A percentile compares a stretch with the other conserved stretches of the same genome.
These are phyloP conservation scores for Melampsora abietis-canadensis DNA, from an alignment of 1,284 basidiomycete species.

Conservation along the genomic window DNA sequence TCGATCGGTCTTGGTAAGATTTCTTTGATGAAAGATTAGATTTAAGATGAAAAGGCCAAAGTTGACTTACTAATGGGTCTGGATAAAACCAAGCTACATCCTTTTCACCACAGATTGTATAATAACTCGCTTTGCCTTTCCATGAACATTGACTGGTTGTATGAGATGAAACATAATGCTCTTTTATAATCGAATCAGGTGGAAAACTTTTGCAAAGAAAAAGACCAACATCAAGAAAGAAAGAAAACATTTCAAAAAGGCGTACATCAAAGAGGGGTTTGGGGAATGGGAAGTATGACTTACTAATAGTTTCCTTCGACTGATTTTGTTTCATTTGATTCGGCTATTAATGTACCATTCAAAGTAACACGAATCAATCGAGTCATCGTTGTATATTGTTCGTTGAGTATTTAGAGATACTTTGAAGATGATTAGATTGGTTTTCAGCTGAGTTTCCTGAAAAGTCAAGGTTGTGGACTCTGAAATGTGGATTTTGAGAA, in stretches of 20 bases:
- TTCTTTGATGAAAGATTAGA: too few relatives aligned
- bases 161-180: neutral
- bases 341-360: neutral
- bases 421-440: too few relatives aligned
- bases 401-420: too few relatives aligned
- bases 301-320: slow-evolving; percentile 6
- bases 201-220: neutral
- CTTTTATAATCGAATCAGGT: neutral
- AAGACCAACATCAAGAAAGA: too few relatives aligned
- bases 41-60: too few relatives aligned
- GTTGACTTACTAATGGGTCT: slow-evolving; percentile 14
- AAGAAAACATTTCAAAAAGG: too few relatives aligned
- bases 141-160: slow-evolving; percentile 37
- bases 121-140: slow-evolving; percentile 46
- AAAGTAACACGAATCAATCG: neutral
- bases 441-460: too few relatives aligned
- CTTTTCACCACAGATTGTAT: slow-evolving; percentile 34
- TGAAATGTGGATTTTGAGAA: too few relatives aligned
- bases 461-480: too few relatives aligned
- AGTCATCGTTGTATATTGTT: neutral
- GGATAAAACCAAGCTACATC: slow-evolving; percentile 49
- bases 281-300: neutral
- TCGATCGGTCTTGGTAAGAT: too few relatives aligned
- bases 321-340: neutral
- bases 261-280: too few relatives aligned